phyloP scores from a whole-genome alignment of 129 eudicot genomes.

The Tagetes patula region DNA sequence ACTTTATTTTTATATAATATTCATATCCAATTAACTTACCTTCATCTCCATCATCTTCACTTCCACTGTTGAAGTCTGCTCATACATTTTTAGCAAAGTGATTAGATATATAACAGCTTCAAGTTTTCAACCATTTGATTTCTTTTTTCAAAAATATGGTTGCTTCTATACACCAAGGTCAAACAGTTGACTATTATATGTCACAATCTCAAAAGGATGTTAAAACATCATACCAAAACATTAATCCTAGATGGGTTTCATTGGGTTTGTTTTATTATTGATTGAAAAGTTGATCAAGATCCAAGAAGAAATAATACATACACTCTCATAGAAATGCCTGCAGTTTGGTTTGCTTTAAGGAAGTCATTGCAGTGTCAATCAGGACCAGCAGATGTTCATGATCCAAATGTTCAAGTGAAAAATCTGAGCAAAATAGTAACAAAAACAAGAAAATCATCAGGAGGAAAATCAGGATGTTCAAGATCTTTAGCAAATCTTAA shows the following conservation, averaged over 20 bases:
- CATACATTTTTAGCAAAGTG: neutral
- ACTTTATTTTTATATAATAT: conserved; percentile 6
- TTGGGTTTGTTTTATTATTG: neutral
- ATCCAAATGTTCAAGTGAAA: conserved; percentile 40
- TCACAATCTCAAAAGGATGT: conserved; percentile 19
- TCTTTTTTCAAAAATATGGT: conserved; percentile 6
- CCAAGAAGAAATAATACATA: conserved; percentile 20
- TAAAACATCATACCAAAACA: conserved; percentile 18
- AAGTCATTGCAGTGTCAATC: conserved; percentile 74
- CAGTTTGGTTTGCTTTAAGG: conserved; percentile 73
- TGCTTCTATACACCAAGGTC: conserved; percentile 23
- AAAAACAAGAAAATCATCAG: conserved; percentile 42
- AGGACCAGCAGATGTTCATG: conserved; percentile 63
- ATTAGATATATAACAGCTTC: neutral
- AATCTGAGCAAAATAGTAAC: conserved; percentile 49
- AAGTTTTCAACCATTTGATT: neutral
- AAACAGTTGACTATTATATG: conserved; percentile 28
- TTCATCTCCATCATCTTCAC: conserved; percentile 12
- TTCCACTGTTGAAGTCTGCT: neutral
- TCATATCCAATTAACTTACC: conserved; percentile 3
- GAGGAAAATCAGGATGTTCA: conserved; percentile 66
- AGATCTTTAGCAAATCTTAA: conserved; percentile 72
- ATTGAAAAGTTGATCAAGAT: conserved; percentile 1
- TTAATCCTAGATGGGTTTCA: conserved; percentile 28
- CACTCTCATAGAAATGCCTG: conserved; percentile 49